phyloP scores from a whole-genome alignment of 257 asterid species.

The Fraxinus quadrangulata region DNA sequence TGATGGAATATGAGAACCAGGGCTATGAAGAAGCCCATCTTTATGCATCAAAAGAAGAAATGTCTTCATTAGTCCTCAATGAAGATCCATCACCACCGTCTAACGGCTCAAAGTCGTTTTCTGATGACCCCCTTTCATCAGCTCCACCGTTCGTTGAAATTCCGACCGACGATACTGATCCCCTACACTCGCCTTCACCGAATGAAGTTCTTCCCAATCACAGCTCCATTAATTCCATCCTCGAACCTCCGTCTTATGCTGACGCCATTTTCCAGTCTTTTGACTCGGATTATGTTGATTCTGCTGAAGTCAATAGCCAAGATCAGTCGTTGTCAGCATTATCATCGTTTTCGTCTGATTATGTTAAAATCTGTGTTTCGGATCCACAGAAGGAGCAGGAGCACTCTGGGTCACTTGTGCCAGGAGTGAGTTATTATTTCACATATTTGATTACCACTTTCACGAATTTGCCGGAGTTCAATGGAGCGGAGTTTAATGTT shows the following conservation, averaged over 20 bases:
- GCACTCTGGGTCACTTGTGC: conserved; percentile 61
- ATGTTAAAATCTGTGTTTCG: conserved; percentile 64
- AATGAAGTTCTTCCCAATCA: conserved; percentile 49
- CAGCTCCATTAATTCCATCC: conserved; percentile 61
- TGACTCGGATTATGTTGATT: conserved; percentile 51
- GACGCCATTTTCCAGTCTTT: conserved; percentile 90
- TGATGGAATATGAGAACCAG: conserved; percentile 75
- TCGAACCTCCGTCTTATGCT: conserved; percentile 96
- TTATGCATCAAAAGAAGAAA: conserved; percentile 52
- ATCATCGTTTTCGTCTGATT: conserved; percentile 40
- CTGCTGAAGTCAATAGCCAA: conserved; percentile 45
- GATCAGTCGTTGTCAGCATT: conserved; percentile 55
- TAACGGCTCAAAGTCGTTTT: conserved; percentile 42
- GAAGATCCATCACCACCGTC: conserved; percentile 45
- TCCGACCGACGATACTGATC: conserved; percentile 47
- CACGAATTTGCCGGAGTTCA: conserved; percentile 66
- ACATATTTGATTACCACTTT: conserved; percentile 80
- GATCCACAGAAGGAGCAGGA: conserved; percentile 89
- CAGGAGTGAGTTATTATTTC: conserved; percentile 56
- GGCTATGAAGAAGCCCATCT: conserved; percentile 55
- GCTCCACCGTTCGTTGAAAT: conserved; percentile 59
- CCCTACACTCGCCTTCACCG: conserved; percentile 33
- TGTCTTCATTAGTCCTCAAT: conserved; percentile 57
- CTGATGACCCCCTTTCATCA: conserved; percentile 53
- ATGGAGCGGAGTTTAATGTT: conserved; percentile 71